Conservation (phyloP, 305 asterid genomes). For the Solanum hybrid region DNA sequence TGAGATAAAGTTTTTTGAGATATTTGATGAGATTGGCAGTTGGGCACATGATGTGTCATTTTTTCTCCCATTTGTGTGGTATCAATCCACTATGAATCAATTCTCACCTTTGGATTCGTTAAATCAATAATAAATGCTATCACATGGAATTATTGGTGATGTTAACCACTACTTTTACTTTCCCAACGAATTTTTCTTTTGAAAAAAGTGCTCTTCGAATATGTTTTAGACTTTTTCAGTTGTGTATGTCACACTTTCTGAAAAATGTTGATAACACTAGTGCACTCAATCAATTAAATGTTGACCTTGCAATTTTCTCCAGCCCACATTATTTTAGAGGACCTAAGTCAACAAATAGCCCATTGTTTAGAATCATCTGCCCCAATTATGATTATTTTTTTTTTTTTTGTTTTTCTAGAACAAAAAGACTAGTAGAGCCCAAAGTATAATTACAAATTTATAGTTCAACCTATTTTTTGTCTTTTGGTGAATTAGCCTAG, state of each 20-base stretch:
- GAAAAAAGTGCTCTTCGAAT: background rate
- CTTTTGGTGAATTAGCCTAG: background rate
- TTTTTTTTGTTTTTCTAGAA: background rate
- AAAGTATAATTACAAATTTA: background rate
- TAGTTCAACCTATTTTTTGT: background rate
- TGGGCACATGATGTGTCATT: background rate
- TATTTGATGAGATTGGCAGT: background rate
- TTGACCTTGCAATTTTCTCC: background rate
- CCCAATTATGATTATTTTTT: background rate
- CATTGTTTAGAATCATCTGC: background rate
- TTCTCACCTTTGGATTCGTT: background rate
- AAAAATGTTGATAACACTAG: background rate
- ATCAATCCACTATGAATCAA: background rate
- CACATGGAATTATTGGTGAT: slow-evolving; percentile 2
- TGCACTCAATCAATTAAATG: background rate
- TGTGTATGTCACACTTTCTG: background rate
- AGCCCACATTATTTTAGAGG: background rate
- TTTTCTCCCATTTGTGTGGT: background rate
- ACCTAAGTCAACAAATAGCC: slow-evolving; percentile 6
- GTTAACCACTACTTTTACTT: background rate
- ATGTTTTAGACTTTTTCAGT: background rate
- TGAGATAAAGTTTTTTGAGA: background rate
- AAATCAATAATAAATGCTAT: background rate
- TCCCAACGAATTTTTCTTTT: background rate
- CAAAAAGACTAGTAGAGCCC: background rate